Evolutionary conservation across 192 early-diverging fungal genomes (phyloP).

Genomic region (Coemansia sp.): DNA sequence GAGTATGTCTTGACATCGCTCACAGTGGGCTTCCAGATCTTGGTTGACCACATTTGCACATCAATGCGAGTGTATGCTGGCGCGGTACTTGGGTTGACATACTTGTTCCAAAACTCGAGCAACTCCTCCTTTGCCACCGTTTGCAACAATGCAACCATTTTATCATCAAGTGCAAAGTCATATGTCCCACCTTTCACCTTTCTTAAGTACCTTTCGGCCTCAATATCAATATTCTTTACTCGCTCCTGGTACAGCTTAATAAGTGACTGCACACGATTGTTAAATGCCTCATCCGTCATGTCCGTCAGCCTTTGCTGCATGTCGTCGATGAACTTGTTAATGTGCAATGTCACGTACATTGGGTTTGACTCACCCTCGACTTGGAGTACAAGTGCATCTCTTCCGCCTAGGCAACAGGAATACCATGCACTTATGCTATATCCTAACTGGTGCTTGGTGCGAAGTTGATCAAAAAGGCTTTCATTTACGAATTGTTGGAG

Average conservation of each 20-base stretch:
- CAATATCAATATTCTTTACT: constrained; percentile 69
- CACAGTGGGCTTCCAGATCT: constrained; percentile 1
- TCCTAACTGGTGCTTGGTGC: constrained; percentile 86
- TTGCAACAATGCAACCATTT: constrained; percentile 4
- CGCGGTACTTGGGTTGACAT: constrained; percentile 27
- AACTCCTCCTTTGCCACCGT: constrained; percentile 23
- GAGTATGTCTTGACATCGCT: constrained; percentile 9
- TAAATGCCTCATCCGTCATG: constrained; percentile 53
- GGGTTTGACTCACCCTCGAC: constrained; percentile 80
- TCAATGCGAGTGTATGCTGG: constrained; percentile 38
- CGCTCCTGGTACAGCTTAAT: constrained; percentile 64
- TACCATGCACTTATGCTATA: constrained; percentile 39
- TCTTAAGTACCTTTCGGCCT: constrained; percentile 62
- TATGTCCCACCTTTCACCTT: constrained; percentile 65
- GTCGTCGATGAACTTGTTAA: constrained; percentile 74
- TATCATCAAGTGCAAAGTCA: constrained; percentile 66
- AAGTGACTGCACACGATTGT: constrained; percentile 63
- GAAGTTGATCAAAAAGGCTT: constrained; percentile 85
- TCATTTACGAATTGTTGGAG: constrained; percentile 76
- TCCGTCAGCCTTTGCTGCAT: constrained; percentile 30
- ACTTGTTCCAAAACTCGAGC: constrained; percentile 31
- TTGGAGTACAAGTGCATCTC: neutral
- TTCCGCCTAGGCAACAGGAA: neutral
- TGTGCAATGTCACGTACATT: constrained; percentile 72
- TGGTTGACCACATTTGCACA: constrained; percentile 17